A percentile compares a stretch with the other conserved stretches of the same genome.
phyloP scores from a whole-genome alignment of 169 alveolate species.

The Sarcocystis neurona region DNA sequence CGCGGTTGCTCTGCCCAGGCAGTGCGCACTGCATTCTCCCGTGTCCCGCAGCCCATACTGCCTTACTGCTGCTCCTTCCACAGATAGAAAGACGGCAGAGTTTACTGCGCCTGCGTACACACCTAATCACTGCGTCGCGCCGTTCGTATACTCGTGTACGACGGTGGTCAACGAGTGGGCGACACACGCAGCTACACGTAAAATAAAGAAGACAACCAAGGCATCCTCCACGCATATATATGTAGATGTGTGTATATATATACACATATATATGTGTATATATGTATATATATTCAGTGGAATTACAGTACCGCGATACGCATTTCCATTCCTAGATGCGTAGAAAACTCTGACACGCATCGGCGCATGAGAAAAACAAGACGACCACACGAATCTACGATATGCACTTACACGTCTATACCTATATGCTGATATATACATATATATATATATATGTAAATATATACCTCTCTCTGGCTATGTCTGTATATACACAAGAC shows the following conservation, averaged over 20 bases:
- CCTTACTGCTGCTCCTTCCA: no score
- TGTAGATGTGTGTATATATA: neutral
- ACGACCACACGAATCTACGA: neutral
- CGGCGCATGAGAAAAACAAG: neutral
- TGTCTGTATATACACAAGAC: no score
- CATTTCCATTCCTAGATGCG: no score
- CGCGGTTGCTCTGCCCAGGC: no score
- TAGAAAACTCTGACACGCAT: no score
- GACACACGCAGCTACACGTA: neutral
- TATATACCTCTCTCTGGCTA: neutral
- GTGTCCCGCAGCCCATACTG: no score
- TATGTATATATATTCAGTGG: neutral
- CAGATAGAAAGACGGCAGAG: no score
- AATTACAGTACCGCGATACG: no score
- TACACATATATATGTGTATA: neutral
- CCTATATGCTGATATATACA: neutral
- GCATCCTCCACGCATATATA: neutral
- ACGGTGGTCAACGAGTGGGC: neutral
- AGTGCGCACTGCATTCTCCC: no score
- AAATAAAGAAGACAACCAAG: neutral
- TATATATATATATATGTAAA: neutral
- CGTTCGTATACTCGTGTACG: neutral
- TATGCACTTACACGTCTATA: neutral
- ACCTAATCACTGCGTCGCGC: no score
- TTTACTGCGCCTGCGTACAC: no score